Conservation (phyloP, 1,284 basidiomycete species). For the Cutaneotrichosporon sp. region DNA sequence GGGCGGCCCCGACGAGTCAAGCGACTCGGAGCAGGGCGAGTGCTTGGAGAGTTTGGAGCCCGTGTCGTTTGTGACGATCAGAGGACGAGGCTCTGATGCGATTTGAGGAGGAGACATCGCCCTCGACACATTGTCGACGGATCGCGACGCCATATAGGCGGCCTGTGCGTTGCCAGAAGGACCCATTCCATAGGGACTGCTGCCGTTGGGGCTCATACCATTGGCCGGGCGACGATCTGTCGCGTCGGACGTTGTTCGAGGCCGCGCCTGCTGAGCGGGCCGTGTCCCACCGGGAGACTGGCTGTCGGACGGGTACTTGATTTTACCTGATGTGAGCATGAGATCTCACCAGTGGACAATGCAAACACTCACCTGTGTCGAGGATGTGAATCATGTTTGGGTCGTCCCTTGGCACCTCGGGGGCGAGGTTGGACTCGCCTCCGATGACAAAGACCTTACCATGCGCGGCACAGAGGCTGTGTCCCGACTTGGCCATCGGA, state of each 20-base stretch:
- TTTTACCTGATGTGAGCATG: constrained; percentile 65
- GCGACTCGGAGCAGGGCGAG: constrained; percentile 25
- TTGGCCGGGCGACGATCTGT: constrained; percentile 17
- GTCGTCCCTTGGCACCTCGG: constrained; percentile 68
- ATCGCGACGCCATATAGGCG: constrained; percentile 25
- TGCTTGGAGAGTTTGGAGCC: constrained; percentile 6
- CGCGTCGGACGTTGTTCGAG: constrained; percentile 25
- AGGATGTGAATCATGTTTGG: constrained; percentile 81
- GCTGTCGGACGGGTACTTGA: constrained; percentile 77
- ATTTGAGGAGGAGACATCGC: constrained; percentile 33
- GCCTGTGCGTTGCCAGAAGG: constrained; percentile 7
- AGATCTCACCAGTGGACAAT: not conserved
- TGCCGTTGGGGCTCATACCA: constrained; percentile 4
- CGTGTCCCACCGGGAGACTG: constrained; percentile 15
- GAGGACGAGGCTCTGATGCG: constrained; percentile 21
- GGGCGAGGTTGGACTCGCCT: constrained; percentile 70
- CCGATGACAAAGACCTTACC: constrained; percentile 89
- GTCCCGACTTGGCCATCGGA: constrained; percentile 86
- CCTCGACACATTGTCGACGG: constrained; percentile 37
- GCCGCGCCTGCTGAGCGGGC: constrained; percentile 4
- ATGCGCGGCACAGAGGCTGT: constrained; percentile 90
- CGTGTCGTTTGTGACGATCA: constrained; percentile 28
- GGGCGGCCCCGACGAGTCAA: constrained; percentile 15
- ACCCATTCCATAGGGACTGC: constrained; percentile 12
- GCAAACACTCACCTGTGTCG: constrained; percentile 74